Conservation (phyloP, 2,329 filamentous ascomycete genomes). For the Phaeosphaeriaceae sp. region DNA sequence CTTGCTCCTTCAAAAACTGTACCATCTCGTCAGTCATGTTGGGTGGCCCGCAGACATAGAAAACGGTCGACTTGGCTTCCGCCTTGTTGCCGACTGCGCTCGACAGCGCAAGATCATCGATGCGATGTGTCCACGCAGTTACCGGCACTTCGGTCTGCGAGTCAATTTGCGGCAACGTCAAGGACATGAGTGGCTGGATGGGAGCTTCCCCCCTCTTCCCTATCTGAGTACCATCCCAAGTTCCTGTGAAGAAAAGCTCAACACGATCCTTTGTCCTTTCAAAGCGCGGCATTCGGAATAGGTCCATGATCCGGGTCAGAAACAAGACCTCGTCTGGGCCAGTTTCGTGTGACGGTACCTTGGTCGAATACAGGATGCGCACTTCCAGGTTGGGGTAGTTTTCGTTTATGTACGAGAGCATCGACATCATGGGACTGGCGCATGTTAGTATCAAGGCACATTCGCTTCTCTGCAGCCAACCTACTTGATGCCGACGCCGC, state of each 20-base stretch:
- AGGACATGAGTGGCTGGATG: constrained; percentile 42
- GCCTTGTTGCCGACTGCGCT: constrained; percentile 47
- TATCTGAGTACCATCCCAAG: constrained; percentile 35
- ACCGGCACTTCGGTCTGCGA: constrained; percentile 38
- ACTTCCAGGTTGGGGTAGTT: constrained; percentile 53
- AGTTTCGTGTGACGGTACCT: constrained; percentile 43
- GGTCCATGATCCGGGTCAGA: constrained; percentile 40
- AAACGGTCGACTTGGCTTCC: constrained; percentile 48
- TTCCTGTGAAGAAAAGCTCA: constrained; percentile 47
- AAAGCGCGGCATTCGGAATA: constrained; percentile 38
- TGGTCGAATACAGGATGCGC: constrained; percentile 69
- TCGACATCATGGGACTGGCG: constrained; percentile 73
- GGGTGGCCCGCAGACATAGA: constrained; percentile 58
- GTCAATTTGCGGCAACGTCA: constrained; percentile 39
- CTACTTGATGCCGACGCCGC: constrained; percentile 82
- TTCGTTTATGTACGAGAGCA: constrained; percentile 67
- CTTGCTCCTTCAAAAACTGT: constrained; percentile 45
- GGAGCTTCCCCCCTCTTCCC: constrained; percentile 33
- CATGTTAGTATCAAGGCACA: constrained; percentile 15
- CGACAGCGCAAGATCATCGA: constrained; percentile 48
- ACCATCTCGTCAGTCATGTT: constrained; percentile 58
- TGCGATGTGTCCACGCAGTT: constrained; percentile 42
- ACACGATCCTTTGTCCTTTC: constrained; percentile 38
- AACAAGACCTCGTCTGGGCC: constrained; percentile 44
- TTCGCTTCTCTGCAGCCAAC: constrained; percentile 19